phyloP scores from a whole-genome alignment of 208 protist species.

The Eutreptiella sp. region DNA sequence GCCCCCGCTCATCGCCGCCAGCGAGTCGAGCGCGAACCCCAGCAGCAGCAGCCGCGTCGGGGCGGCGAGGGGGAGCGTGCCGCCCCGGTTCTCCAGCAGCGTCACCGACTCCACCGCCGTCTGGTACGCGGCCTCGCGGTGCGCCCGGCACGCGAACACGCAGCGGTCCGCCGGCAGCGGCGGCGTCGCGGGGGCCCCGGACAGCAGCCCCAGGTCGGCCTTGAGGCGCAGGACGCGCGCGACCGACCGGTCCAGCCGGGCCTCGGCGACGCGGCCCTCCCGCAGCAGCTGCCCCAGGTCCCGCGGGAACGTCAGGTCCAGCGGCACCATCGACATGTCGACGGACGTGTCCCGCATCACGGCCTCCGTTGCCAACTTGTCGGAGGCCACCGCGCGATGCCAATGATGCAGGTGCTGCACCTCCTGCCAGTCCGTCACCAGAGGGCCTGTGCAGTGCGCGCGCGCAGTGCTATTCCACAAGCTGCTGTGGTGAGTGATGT shows the following conservation, averaged over 20 bases:
- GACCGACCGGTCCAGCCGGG: conserved; percentile 8
- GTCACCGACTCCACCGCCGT: conserved; percentile 13
- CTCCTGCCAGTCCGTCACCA: conserved; percentile 44
- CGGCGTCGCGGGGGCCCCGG: background rate
- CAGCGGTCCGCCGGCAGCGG: background rate
- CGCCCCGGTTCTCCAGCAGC: conserved; percentile 28
- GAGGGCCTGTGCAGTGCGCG: conserved; percentile 29
- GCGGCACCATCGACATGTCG: conserved; percentile 38
- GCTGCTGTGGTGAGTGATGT: too few species aligned
- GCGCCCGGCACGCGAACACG: background rate
- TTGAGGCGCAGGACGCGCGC: conserved; percentile 32
- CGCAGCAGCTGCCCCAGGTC: background rate
- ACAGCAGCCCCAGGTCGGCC: conserved; percentile 31
- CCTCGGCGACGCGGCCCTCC: background rate
- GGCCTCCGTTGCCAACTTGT: conserved; percentile 7
- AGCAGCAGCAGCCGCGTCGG: background rate
- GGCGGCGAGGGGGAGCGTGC: background rate
- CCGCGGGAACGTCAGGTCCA: conserved; percentile 1
- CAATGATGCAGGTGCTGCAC: conserved; percentile 30
- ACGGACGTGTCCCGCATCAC: conserved; percentile 27
- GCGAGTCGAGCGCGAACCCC: conserved; percentile 10
- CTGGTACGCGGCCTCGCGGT: conserved; percentile 24
- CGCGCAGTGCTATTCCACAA: background rate
- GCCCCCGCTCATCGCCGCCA: conserved; percentile 15
- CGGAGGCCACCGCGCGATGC: conserved; percentile 7